Evolutionary conservation across 2,329 filamentous ascomycete species (phyloP).

Genomic region (Sordariomycetes sp.): DNA sequence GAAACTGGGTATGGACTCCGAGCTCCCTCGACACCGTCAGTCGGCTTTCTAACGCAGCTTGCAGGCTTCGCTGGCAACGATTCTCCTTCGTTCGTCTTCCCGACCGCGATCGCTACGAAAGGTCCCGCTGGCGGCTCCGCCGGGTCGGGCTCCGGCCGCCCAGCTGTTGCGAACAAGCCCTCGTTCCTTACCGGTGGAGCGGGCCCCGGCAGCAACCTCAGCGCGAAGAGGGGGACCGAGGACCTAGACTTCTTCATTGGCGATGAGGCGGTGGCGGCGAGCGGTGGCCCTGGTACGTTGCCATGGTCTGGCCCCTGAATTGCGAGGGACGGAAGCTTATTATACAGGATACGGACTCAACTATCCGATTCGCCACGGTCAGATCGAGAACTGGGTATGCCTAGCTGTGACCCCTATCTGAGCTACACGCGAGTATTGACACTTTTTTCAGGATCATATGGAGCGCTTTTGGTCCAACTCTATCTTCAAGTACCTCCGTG

Average conservation of each 20-base stretch:
- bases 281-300: conserved; percentile 64
- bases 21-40: conserved; percentile 2
- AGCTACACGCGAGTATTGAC: conserved; percentile 3
- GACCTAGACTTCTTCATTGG: conserved; percentile 98
- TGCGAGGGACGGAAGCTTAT: conserved; percentile 4
- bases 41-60: neutral
- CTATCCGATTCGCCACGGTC: conserved; percentile 94
- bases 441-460: conserved; percentile 71
- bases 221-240: conserved; percentile 88
- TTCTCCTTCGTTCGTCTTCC: conserved; percentile 97
- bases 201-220: conserved; percentile 71
- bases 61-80: conserved; percentile 97
- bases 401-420: neutral
- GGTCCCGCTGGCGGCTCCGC: conserved; percentile 60
- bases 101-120: conserved; percentile 96
- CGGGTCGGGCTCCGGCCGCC: conserved; percentile 76
- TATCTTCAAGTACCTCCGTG: conserved; percentile 98
- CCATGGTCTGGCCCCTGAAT: neutral
- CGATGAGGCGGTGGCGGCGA: conserved; percentile 81
- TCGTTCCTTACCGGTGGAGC: conserved; percentile 89
- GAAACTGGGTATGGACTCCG: conserved; percentile 69
- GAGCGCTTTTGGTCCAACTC: conserved; percentile 99
- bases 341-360: conserved; percentile 78
- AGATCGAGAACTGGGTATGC: conserved; percentile 94
- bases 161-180: conserved; percentile 86